phyloP scores from a whole-genome alignment of 2,329 filamentous ascomycete genomes.

The Apiospora kogelbergensis region DNA sequence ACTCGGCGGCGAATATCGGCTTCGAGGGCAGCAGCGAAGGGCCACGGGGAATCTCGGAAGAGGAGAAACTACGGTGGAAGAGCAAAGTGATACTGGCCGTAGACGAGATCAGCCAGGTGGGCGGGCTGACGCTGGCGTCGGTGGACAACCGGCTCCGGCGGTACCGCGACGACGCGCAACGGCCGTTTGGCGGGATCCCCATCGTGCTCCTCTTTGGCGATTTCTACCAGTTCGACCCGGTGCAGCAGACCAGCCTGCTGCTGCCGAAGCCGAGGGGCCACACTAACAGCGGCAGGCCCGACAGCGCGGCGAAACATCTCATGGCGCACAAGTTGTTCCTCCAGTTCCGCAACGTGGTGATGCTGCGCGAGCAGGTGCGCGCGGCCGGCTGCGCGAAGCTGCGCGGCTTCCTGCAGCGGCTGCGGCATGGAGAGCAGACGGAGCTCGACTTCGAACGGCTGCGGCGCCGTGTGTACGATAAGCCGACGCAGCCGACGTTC shows the following conservation, averaged over 20 bases:
- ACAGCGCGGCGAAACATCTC: constrained; percentile 10
- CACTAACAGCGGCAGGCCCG: constrained; percentile 7
- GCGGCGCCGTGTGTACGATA: neutral
- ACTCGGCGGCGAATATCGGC: no score
- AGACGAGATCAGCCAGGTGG: no score
- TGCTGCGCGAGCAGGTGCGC: constrained; percentile 17
- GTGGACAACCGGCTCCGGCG: no score
- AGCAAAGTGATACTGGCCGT: no score
- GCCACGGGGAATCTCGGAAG: no score
- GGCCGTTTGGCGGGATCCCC: no score
- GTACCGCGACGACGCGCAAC: no score
- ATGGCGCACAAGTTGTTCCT: constrained; percentile 12
- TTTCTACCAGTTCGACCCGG: neutral
- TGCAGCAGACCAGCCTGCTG: neutral
- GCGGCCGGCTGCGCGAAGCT: constrained; percentile 12
- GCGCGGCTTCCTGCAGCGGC: constrained; percentile 11
- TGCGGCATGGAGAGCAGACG: neutral
- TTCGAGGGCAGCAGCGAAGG: no score
- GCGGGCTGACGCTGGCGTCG: no score
- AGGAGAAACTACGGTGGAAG: no score
- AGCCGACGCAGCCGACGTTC: neutral
- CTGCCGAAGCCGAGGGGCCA: neutral
- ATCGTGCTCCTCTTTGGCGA: neutral
- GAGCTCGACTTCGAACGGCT: neutral
- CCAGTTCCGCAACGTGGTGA: constrained; percentile 12